A percentile compares a stretch with the other conserved stretches of the same genome.
Conservation (phyloP, 2,329 filamentous ascomycete species). For the Apiospora kogelbergensis region DNA sequence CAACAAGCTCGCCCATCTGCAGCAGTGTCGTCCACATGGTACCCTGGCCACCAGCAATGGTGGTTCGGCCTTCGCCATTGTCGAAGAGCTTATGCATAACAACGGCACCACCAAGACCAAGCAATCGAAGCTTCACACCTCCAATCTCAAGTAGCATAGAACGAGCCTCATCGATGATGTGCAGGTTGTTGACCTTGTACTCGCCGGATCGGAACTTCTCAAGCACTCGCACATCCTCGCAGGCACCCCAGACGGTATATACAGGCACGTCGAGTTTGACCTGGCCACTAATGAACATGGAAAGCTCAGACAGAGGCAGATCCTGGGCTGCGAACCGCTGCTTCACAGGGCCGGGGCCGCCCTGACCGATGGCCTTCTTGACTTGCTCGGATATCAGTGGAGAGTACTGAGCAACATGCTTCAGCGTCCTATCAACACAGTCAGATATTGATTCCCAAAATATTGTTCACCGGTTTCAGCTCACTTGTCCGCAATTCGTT, state of each 20-base stretch:
- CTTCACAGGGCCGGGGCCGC: conserved; percentile 78
- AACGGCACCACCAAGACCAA: conserved; percentile 91
- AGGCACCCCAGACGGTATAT: conserved; percentile 98
- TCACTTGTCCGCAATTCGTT: conserved; percentile 97
- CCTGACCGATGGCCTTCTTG: conserved; percentile 66
- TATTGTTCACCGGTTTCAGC: conserved; percentile 30
- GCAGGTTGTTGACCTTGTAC: conserved; percentile 95
- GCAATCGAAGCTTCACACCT: conserved; percentile 90
- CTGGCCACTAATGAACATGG: conserved; percentile 82
- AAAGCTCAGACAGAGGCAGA: conserved; percentile 88
- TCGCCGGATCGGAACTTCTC: conserved; percentile 97
- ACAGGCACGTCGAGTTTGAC: conserved; percentile 93
- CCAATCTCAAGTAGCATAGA: conserved; percentile 93
- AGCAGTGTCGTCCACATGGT: conserved; percentile 99
- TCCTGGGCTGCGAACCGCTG: conserved; percentile 78
- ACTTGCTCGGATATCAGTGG: conserved; percentile 81
- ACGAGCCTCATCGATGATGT: conserved; percentile 97
- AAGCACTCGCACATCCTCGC: conserved; percentile 94
- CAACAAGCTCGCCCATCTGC: conserved; percentile 97
- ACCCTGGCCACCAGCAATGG: conserved; percentile 95
- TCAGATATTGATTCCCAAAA: conserved; percentile 16
- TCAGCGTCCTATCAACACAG: conserved; percentile 69
- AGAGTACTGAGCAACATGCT: conserved; percentile 98
- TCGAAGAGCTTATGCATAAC: conserved; percentile 99
- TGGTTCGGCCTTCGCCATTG: conserved; percentile 95